Base-by-base conservation (phyloP, 805 yeast species). In the Pichia kluyveri region DNA sequence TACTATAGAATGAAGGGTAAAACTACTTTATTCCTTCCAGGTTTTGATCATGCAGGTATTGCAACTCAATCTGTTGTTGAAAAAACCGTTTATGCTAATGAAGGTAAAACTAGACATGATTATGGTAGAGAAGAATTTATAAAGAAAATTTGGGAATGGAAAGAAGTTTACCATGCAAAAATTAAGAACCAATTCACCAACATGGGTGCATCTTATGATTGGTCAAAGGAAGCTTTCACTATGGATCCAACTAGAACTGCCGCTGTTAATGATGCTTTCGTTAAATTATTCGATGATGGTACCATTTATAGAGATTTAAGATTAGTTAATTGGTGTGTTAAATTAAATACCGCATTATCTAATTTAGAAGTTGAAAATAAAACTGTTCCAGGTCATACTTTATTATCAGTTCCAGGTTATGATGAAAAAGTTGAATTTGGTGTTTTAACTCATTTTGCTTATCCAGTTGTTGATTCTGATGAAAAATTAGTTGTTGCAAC, bases 41-140 rank as follows among this genome's bases (percentile, higher is more conserved):
- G 99, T 42, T 93, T 93, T 62, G 99, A 93, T 69, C 99, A 93
- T 65, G 99, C 99, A 37, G 99, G 99, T 76, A 93, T 93, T 67
- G 95, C 96, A 41, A 93, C 99, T 11, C 99, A 93, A 69, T 86
- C 96, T 17, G 98, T 93, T 56, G 98, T 93, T 54, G 99, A 93
- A 71, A 93, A 93, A 70, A 90, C 83, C 73, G 68, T 93, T 38
- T 88, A 96, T 96, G 86, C 88, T 47, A 79, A 79, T 56, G 87
- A 87, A 61, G 77, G 82, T 69, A 77, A 83, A 65, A 89, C 98
- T 45, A 85, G 98, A 71, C 96, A 93, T 67, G 98, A 93, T 63
- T 80, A 79, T 53, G 96, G 96, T 53, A 86, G 99, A 70, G 97
- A 91, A 65, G 82, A 79, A 54, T 93, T 93, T 58, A 70, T 86